phyloP scores from a whole-genome alignment of 2,329 filamentous ascomycete species.

The Saccharata proteae region DNA sequence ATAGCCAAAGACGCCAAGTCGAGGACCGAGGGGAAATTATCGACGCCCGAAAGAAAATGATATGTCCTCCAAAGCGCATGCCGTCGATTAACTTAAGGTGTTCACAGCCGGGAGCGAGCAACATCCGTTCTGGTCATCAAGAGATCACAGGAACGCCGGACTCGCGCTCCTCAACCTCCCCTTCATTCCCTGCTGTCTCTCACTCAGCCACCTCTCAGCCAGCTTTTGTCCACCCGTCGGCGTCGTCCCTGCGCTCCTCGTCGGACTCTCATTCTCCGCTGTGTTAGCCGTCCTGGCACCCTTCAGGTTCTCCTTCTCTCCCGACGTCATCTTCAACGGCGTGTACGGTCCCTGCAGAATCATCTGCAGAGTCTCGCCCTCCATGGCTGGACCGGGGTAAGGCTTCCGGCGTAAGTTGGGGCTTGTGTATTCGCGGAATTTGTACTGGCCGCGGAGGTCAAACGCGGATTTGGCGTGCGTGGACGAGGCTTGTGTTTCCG shows the following conservation, averaged over 20 bases:
- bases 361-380: slow-evolving; percentile 8
- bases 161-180: background rate
- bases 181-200: slow-evolving; percentile 10
- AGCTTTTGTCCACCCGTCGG: slow-evolving; percentile 18
- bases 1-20: too few relatives aligned
- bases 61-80: too few relatives aligned
- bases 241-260: slow-evolving; percentile 10
- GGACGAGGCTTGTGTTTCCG: slow-evolving; percentile 10
- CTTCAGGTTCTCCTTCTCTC: slow-evolving; percentile 3
- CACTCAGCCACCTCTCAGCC: slow-evolving; percentile 19
- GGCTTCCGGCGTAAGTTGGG: slow-evolving; percentile 10
- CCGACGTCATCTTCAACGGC: background rate
- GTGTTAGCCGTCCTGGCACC: slow-evolving; percentile 5
- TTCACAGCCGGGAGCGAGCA: too few relatives aligned
- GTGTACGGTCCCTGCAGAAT: slow-evolving; percentile 9
- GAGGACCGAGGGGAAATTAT: too few relatives aligned
- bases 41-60: too few relatives aligned
- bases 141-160: slow-evolving; percentile 7
- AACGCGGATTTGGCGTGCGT: slow-evolving; percentile 17
- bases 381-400: slow-evolving; percentile 2
- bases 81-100: too few relatives aligned
- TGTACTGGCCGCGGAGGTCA: slow-evolving; percentile 15
- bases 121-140: too few relatives aligned
- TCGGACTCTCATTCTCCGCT: slow-evolving; percentile 10
- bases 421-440: slow-evolving; percentile 9